phyloP scores from a whole-genome alignment of 2,329 filamentous ascomycete genomes.

The Trichoderma sp. region DNA sequence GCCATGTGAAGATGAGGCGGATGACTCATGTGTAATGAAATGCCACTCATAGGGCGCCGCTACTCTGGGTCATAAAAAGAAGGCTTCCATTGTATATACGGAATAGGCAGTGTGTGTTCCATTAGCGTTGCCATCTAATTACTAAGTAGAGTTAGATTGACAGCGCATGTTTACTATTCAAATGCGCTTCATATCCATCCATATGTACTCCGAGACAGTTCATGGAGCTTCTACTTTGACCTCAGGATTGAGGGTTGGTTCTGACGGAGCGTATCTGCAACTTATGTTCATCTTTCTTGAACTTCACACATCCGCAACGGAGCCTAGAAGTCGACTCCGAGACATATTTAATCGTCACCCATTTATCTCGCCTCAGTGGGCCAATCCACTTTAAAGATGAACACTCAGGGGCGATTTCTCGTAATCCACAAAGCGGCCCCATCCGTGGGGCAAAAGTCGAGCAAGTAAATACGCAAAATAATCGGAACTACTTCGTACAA shows the following conservation, averaged over 20 bases:
- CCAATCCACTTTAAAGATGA: neutral
- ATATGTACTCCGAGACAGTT: neutral
- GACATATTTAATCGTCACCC: neutral
- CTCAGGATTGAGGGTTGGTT: neutral
- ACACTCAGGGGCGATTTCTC: neutral
- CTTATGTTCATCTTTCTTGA: neutral
- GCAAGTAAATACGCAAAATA: neutral
- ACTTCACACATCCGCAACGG: neutral
- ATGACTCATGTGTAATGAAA: slow-evolving; percentile 5
- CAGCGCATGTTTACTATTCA: neutral
- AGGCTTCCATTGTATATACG: neutral
- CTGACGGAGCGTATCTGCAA: neutral
- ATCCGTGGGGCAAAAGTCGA: neutral
- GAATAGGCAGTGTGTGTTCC: neutral
- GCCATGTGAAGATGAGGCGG: neutral
- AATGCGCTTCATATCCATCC: neutral
- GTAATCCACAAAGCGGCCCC: neutral
- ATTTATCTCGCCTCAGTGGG: neutral
- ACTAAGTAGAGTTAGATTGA: neutral
- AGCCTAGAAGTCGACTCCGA: neutral
- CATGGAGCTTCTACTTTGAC: neutral
- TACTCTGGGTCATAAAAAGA: neutral
- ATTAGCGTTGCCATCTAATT: neutral
- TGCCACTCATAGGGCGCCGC: slow-evolving; percentile 9
- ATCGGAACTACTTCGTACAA: neutral